phyloP scores from a whole-genome alignment of 139 green algal genomes.

The Asterochloris erici region DNA sequence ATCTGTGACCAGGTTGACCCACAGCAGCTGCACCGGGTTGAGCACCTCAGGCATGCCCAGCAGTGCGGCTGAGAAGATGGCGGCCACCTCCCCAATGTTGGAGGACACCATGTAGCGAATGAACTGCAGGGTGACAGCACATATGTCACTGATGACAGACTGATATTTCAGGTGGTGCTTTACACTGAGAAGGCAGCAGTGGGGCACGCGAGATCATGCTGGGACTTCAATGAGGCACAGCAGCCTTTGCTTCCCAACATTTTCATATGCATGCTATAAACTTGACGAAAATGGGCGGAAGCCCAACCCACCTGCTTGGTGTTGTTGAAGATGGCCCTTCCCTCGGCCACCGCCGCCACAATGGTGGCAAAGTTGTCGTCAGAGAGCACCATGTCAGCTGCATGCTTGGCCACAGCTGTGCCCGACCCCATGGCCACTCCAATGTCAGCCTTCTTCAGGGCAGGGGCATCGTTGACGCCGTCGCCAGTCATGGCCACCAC shows the following conservation, averaged over 20 bases:
- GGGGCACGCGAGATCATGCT: too few species aligned
- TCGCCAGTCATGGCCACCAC: constrained; percentile 93
- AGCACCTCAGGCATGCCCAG: constrained; percentile 67
- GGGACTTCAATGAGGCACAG: too few species aligned
- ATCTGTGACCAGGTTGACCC: constrained; percentile 98
- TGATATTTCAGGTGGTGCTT: too few species aligned
- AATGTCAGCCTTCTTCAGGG: constrained; percentile 81
- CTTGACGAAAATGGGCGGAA: too few species aligned
- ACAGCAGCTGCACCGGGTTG: constrained; percentile 77
- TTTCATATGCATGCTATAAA: too few species aligned
- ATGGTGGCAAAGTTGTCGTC: constrained; percentile 96
- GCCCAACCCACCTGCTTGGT: constrained; percentile 72
- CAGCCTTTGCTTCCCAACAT: too few species aligned
- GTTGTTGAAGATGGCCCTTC: constrained; percentile 95
- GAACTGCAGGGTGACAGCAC: constrained; percentile 59
- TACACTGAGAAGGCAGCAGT: too few species aligned
- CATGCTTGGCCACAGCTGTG: constrained; percentile 82
- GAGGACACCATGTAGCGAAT: constrained; percentile 98
- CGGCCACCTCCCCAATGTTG: constrained; percentile 95
- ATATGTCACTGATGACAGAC: too few species aligned
- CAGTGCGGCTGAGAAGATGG: constrained; percentile 93
- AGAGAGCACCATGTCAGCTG: constrained; percentile 93
- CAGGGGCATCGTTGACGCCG: constrained; percentile 84
- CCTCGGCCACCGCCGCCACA: constrained; percentile 80
- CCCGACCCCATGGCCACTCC: constrained; percentile 91